Evolutionary conservation across 1,284 basidiomycete species (phyloP).

Genomic region (Pseudozyma flocculosa): DNA sequence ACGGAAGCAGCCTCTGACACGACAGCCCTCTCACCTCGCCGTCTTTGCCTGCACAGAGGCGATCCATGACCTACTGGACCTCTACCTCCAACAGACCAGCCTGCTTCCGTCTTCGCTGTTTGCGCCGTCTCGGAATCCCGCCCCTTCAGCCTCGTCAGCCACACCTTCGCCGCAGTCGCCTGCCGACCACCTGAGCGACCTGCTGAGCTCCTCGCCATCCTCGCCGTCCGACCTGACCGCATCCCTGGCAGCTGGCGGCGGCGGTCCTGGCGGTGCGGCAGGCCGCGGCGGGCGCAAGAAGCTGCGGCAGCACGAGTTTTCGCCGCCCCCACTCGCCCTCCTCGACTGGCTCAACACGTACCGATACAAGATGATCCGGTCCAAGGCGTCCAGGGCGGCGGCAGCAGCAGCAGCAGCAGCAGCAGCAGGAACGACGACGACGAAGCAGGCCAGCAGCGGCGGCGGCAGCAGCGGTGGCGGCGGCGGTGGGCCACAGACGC

Average conservation of each 20-base stretch:
- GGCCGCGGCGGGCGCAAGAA: slow-evolving; percentile 5
- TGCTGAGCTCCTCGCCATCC: slow-evolving; percentile 11
- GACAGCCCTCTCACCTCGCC: too few relatives aligned
- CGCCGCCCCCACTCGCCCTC: slow-evolving; percentile 30
- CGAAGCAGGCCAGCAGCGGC: too few relatives aligned
- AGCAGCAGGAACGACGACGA: too few relatives aligned
- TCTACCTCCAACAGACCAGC: slow-evolving; percentile 13
- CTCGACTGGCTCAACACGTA: slow-evolving; percentile 32
- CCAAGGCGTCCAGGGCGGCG: background rate
- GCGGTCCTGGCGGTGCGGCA: background rate
- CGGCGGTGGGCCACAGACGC: too few relatives aligned
- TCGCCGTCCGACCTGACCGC: slow-evolving; percentile 12
- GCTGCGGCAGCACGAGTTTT: slow-evolving; percentile 32
- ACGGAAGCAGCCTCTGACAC: too few relatives aligned
- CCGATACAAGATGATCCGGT: slow-evolving; percentile 1
- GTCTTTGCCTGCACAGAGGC: slow-evolving; percentile 15
- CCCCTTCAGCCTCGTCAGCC: background rate
- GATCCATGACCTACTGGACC: slow-evolving; percentile 34
- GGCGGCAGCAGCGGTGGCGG: too few relatives aligned
- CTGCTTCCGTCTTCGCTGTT: background rate
- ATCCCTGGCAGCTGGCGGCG: background rate
- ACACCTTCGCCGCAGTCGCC: slow-evolving; percentile 30
- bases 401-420: too few relatives aligned
- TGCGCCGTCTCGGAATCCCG: background rate
- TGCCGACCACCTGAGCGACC: slow-evolving; percentile 17